Evolutionary conservation across 177 flowering plant genomes (phyloP), one percentile per base, ranked within the genome.

Genomic region (Vitis hybrid): DNA sequence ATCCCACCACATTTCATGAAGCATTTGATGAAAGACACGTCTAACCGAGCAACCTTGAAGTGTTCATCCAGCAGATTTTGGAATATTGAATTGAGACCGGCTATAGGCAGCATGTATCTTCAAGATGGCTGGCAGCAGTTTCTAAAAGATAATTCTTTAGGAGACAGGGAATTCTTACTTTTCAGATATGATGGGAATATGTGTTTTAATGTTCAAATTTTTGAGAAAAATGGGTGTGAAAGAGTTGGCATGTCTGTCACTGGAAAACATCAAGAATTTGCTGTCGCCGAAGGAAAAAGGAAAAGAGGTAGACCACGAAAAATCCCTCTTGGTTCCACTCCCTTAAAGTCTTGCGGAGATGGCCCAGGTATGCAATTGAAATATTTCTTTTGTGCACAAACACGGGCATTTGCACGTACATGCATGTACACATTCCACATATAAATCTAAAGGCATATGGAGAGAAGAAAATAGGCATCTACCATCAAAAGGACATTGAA

Each of bases 51-150:
- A 34, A 61, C 48, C 22, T 50, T 71, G 9, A 62, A 58, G 67
- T 63, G 48, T 53, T 29, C 63, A 2, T 67, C 74, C 2, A 59
- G 69, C 53, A 13, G 15, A 8, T 3, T 0, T 1, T 76, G 78
- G 74, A 9, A 14, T 8, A 63, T 52, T 52, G 16, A 54, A 14
- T 1, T 68, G 6, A 5, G 20, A 3, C 15, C 15, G 61, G 34
- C 1, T 0, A 11, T 1, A 7, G 5, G 12, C 0, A 56, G 50
- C 2, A 6, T 68, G 7, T 67, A 26, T 15, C 3, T 67, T 2
- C 48, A 66, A 11, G 63, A 70, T 11, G 86, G 83, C 50, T 83
- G 86, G 86, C 15, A 49, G 51, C 16, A 59, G 10, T 81, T 81
- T 56, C 13, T 60, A 14, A 57, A 52, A 34, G 79, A 73, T 50